A percentile compares a stretch with the other conserved stretches of the same genome.
phyloP scores from a whole-genome alignment of 2,329 filamentous ascomycete genomes.

The Ophiostoma novo-ulmi region DNA sequence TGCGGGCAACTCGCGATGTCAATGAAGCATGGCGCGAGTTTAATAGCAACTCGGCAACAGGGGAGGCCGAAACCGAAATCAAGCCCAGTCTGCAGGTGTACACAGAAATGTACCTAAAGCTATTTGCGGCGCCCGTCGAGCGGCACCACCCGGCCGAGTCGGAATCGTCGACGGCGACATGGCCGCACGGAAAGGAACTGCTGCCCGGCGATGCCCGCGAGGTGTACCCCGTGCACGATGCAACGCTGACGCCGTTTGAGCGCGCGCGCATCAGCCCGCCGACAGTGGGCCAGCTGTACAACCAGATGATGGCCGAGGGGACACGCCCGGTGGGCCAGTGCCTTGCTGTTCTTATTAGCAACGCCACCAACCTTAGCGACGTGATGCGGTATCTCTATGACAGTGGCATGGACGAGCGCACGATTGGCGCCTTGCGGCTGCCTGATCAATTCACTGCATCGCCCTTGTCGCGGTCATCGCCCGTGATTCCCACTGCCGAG shows the following conservation, averaged over 20 bases:
- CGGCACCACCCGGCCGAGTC: conserved; percentile 19
- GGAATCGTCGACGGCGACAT: conserved; percentile 7
- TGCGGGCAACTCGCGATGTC: conserved; percentile 55
- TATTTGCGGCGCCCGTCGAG: conserved; percentile 38
- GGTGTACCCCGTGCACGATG: conserved; percentile 49
- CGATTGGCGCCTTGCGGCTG: conserved; percentile 21
- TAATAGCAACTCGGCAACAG: conserved; percentile 27
- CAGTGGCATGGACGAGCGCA: conserved; percentile 33
- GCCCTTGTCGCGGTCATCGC: conserved; percentile 7
- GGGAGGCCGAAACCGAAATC: conserved; percentile 17
- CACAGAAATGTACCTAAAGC: conserved; percentile 56
- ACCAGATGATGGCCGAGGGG: conserved; percentile 49
- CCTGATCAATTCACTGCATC: neutral
- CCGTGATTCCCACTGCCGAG: conserved; percentile 9
- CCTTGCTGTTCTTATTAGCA: conserved; percentile 51
- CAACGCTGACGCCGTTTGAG: conserved; percentile 60
- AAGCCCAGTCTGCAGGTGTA: conserved; percentile 46
- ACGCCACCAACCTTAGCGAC: conserved; percentile 45
- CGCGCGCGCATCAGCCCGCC: conserved; percentile 59
- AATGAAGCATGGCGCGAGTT: conserved; percentile 57
- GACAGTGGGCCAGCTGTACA: conserved; percentile 52
- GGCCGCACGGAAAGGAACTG: conserved; percentile 25
- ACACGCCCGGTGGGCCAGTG: conserved; percentile 47
- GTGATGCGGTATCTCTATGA: conserved; percentile 49
- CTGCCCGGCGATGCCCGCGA: conserved; percentile 59